Evolutionary conservation across 345 rosid genomes (phyloP), one percentile per base, ranked within the genome.

Genomic region (Bruguiera sexangula): DNA sequence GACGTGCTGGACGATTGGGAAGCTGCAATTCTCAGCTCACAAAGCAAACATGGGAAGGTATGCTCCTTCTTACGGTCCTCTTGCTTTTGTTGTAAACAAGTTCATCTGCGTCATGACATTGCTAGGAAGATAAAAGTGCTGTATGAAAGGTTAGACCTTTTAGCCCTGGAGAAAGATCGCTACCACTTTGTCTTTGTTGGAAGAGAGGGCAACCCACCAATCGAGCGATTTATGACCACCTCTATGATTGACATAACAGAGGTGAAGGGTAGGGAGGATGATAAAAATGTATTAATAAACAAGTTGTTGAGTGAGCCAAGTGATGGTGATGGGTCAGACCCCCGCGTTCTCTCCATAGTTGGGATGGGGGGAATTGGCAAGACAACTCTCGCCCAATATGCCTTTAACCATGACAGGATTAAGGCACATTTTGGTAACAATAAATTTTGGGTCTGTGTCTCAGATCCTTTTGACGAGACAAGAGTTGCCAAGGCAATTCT

Each of bases 291-390:
- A 1, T 19, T 55, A 21, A 3, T 55, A 15, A 2, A 55, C 13
- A 20, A 2, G 59, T 55, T 55, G 21, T 7, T 55, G 59, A 34
- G 37, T 34, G 37, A 34, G 10, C 2, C 37, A 7, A 0, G 3
- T 21, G 29, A 21, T 21, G 24, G 29, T 55, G 21, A 6, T 0
- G 2, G 37, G 2, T 3, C 46, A 62, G n/a, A 36, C 8, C 43
- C 20, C 48, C 21, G 8, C 0, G 3, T 62, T 10, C 1, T 32
- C 24, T 62, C 65, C 6, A 36, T 62, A 6, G 65, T 62, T 16
- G 65, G 65, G 48, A 5, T 62, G 65, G 65, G 51, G 8, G 65
- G 65, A 4, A 16, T 62, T 11, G 65, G 46, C 22, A 62, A 62
- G 21, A 62, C 46, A 6, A 30, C 65, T 29, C 37, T 34, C 7